phyloP scores from a whole-genome alignment of 2,329 filamentous ascomycete genomes.

The Exserohilum rostratum region DNA sequence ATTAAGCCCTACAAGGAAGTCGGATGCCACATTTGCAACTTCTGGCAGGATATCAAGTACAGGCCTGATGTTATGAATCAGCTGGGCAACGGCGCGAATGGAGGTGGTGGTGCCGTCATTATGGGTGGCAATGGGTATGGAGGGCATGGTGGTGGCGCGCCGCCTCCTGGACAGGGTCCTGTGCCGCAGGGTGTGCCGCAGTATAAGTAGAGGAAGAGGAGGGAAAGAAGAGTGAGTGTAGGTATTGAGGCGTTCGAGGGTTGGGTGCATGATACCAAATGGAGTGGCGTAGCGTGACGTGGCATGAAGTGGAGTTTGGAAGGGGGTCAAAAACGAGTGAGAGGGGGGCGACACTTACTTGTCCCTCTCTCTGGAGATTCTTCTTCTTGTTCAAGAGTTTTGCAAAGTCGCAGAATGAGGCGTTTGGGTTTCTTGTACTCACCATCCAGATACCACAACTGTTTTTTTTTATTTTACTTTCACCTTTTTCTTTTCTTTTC shows the following conservation, averaged over 20 bases:
- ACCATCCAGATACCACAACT: background rate
- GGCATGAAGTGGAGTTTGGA: too few relatives aligned
- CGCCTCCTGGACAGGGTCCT: constrained; percentile 10
- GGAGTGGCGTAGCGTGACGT: background rate
- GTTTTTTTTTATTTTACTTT: background rate
- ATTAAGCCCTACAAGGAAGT: constrained; percentile 65
- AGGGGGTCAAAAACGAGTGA: background rate
- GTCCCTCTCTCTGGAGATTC: too few relatives aligned
- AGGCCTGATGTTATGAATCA: constrained; percentile 46
- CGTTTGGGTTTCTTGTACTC: background rate
- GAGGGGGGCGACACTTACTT: too few relatives aligned
- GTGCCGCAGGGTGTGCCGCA: constrained; percentile 21
- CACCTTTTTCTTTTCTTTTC: too few relatives aligned
- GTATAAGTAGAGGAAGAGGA: constrained; percentile 12
- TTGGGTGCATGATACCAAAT: background rate
- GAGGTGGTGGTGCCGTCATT: constrained; percentile 24
- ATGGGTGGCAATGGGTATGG: constrained; percentile 25
- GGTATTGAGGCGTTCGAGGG: background rate
- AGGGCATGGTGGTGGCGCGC: background rate
- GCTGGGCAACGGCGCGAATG: constrained; percentile 25
- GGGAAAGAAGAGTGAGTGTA: background rate
- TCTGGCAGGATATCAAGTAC: constrained; percentile 65
- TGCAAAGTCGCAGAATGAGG: background rate
- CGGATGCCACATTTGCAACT: constrained; percentile 76
- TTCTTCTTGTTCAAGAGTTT: too few relatives aligned